Conservation (phyloP, 495 filamentous ascomycete genomes). For the Lichenothelia convexa region DNA sequence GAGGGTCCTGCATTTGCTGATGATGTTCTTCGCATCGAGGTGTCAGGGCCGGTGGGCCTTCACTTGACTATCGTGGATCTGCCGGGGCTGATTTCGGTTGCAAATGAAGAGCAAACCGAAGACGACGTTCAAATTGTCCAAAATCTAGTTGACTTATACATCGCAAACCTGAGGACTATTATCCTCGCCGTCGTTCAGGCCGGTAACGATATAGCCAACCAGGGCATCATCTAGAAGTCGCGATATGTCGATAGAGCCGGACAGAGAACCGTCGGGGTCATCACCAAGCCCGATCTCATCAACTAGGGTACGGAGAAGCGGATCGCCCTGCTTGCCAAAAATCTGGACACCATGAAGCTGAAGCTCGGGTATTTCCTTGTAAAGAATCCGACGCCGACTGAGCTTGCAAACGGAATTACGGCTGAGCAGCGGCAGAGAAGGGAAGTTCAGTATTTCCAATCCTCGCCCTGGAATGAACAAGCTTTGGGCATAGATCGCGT, state of each 20-base stretch:
- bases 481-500: not conserved
- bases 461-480: conserved; percentile 5
- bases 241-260: conserved; percentile 2
- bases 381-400: conserved; percentile 21
- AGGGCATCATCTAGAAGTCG: conserved; percentile 5
- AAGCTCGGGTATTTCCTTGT: conserved; percentile 19
- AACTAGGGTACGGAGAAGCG: conserved; percentile 17
- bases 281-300: conserved; percentile 13
- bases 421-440: not conserved
- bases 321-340: conserved; percentile 22
- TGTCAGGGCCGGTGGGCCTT: conserved; percentile 1
- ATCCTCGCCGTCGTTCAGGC: conserved; percentile 8
- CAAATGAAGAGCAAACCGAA: conserved; percentile 3
- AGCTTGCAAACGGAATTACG: not conserved
- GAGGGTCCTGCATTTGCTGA: conserved; percentile 4
- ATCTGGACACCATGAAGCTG: conserved; percentile 10
- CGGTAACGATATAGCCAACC: conserved; percentile 6
- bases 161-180: conserved; percentile 7
- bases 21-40: conserved; percentile 6
- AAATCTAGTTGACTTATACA: conserved; percentile 4
- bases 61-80: conserved; percentile 12
- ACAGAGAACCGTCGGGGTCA: conserved; percentile 2
- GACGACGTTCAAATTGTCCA: conserved; percentile 7
- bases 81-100: conserved; percentile 10
- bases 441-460: conserved; percentile 1